Base-by-base conservation (phyloP, 495 filamentous ascomycete genomes). In the Annulohypoxylon bovei region DNA sequence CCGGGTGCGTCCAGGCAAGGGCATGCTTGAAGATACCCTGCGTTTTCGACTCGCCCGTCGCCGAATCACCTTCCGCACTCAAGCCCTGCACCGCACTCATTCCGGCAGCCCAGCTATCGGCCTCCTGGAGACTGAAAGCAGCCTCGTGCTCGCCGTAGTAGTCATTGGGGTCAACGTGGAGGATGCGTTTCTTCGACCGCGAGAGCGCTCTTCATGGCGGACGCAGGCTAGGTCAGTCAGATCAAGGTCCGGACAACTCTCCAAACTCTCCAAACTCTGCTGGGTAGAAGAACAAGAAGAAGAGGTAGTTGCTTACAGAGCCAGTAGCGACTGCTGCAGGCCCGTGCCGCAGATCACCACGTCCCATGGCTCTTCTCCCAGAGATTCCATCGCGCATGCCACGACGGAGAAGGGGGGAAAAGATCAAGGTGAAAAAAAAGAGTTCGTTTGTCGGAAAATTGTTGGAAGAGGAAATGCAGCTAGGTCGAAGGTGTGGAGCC, bases 121-220 rank as follows among this genome's bases (percentile, higher is more conserved):
- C 90, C 74, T 98, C 95, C 57, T 93, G 87, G 35, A 97, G 82
- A 75, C 90, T 95, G 63, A 99, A 90, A 1, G 93, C 94, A 65
- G 95, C 93, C 70, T 97, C 94, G 7, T 87, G 62, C 37, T 91
- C 90, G 67, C 95, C 95, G 80, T 99, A 99, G 81, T 91, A 97
- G 63, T 87, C 82, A 77, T 97, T 95, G 46, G 85, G 83, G 74
- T 99, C 95, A 77, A 97, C 79, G 73, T 99, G 96, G 33, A 98
- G 88, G 56, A 99, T 88, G 65, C 92, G 94, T 83, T 97, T 97
- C 70, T 89, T 88, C 32, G 94, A 95, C 71, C 96, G 90, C 62
- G 94, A 97, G 65, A 98, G 88, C 62, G 95, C 91, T 85, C 95
- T 97, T 89, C 75, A 82, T 62, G 58, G 71, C 40, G 73, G 76